phyloP scores from a whole-genome alignment of 257 asterid genomes.

The Phtheirospermum japonicum region DNA sequence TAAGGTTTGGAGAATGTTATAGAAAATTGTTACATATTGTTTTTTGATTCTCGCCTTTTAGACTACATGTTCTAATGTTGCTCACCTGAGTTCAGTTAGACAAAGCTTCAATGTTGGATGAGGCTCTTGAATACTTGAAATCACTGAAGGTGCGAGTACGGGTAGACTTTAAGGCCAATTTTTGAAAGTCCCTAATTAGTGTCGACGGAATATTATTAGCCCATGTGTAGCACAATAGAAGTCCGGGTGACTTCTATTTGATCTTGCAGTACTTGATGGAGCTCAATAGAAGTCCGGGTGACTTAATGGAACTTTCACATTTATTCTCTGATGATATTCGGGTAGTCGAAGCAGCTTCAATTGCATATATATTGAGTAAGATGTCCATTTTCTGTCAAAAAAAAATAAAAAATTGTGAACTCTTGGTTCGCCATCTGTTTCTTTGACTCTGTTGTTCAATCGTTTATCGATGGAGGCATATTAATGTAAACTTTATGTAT shows the following conservation, averaged over 20 bases:
- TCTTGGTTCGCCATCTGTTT: too few species aligned
- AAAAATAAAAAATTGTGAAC: neutral
- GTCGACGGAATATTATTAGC: constrained; percentile 17
- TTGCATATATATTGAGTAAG: constrained; percentile 97
- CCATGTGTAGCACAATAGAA: constrained; percentile 21
- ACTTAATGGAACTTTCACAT: constrained; percentile 96
- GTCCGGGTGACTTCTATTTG: too few species aligned
- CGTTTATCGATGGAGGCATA: too few species aligned
- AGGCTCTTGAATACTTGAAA: constrained; percentile 81
- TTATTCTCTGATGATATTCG: constrained; percentile 97
- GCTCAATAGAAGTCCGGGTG: constrained; percentile 96
- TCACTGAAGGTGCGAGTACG: constrained; percentile 79
- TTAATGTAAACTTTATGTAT: too few species aligned
- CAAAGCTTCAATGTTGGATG: constrained; percentile 87
- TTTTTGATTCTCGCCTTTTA: neutral
- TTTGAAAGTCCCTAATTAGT: too few species aligned
- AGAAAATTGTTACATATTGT: neutral
- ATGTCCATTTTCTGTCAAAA: constrained; percentile 23
- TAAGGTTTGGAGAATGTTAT: constrained; percentile 45
- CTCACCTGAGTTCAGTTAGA: constrained; percentile 50
- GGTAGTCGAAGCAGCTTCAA: constrained; percentile 98
- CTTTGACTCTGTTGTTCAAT: too few species aligned
- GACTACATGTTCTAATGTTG: constrained; percentile 9
- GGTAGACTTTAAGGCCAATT: too few species aligned
- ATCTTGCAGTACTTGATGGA: constrained; percentile 93